These are phyloP conservation scores for Pyrus communis DNA, from an alignment of 306 rosid genomes.

Conservation along the genomic window DNA sequence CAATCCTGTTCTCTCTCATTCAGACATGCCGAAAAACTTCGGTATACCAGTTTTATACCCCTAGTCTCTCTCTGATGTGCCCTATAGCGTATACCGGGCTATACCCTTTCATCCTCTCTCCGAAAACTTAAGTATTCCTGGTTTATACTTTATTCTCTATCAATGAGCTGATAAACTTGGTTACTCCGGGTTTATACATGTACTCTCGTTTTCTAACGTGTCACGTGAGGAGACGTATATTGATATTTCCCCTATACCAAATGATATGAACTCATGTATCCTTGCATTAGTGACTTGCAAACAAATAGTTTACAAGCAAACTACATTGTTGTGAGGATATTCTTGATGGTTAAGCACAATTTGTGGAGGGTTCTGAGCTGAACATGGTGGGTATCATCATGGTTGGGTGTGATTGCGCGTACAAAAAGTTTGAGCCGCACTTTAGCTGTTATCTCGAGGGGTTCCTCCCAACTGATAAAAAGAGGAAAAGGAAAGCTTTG, in stretches of 20 bases:
- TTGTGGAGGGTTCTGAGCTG: background rate
- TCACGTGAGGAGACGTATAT: background rate
- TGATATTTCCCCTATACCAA: background rate
- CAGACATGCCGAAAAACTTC: too few species aligned
- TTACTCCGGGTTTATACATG: too few species aligned
- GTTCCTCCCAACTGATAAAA: constrained; percentile 18
- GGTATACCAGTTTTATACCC: background rate
- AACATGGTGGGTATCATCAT: constrained; percentile 21
- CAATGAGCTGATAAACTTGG: too few species aligned
- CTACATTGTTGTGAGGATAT: background rate
- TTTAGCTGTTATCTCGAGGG: constrained; percentile 23
- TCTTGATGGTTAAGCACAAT: background rate
- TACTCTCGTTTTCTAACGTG: too few species aligned
- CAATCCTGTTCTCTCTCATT: too few species aligned
- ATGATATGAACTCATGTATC: background rate
- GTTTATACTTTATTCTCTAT: too few species aligned
- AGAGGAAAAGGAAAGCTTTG: constrained; percentile 2
- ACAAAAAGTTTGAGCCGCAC: constrained; percentile 11
- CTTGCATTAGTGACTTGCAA: background rate
- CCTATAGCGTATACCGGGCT: too few species aligned
- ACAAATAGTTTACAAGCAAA: background rate
- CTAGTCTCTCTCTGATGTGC: background rate
- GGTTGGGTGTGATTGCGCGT: constrained; percentile 47
- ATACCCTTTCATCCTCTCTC: too few species aligned
- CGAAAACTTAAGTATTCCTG: too few species aligned